These are phyloP conservation scores for Lumnitzera racemosa DNA, from an alignment of 345 rosid species.

Conservation along the genomic window DNA sequence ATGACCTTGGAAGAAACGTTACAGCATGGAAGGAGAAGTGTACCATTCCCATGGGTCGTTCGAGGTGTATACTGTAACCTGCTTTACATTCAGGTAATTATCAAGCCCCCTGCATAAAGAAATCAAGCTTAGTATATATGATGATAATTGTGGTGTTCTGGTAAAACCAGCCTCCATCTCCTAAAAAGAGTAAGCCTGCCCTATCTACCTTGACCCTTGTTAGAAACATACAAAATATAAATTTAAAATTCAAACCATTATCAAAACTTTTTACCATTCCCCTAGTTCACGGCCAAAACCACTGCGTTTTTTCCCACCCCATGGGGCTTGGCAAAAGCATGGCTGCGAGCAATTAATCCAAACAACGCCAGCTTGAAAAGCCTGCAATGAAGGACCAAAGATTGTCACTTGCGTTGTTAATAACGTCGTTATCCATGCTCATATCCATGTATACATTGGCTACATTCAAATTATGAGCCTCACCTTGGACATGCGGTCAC, in stretches of 20 bases:
- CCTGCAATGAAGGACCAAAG: slow-evolving; percentile 30
- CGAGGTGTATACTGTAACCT: slow-evolving; percentile 70
- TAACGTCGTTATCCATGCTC: background rate
- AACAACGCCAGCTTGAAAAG: slow-evolving; percentile 70
- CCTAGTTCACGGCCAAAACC: slow-evolving; percentile 99
- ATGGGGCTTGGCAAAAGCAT: slow-evolving; percentile 93
- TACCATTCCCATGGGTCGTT: slow-evolving; percentile 96
- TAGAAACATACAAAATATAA: background rate
- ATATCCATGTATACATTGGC: background rate
- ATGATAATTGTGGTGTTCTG: too few species aligned
- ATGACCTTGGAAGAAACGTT: slow-evolving; percentile 9
- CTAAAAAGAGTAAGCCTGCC: slow-evolving; percentile 5
- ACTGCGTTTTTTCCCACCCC: slow-evolving; percentile 97
- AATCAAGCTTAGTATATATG: slow-evolving; percentile 6
- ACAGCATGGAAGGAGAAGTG: slow-evolving; percentile 71
- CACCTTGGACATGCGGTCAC: slow-evolving; percentile 94
- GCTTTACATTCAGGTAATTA: slow-evolving; percentile 86
- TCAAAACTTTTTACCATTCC: slow-evolving; percentile 50
- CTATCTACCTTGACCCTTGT: slow-evolving; percentile 11
- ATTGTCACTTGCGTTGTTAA: background rate
- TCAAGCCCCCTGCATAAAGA: slow-evolving; percentile 71
- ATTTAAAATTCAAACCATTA: background rate
- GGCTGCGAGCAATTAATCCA: slow-evolving; percentile 99
- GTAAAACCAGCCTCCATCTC: slow-evolving; percentile 4
- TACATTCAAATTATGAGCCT: slow-evolving; percentile 8